Evolutionary conservation across 2,329 filamentous ascomycete genomes (phyloP).

Genomic region (Lasiodiplodia sp.): DNA sequence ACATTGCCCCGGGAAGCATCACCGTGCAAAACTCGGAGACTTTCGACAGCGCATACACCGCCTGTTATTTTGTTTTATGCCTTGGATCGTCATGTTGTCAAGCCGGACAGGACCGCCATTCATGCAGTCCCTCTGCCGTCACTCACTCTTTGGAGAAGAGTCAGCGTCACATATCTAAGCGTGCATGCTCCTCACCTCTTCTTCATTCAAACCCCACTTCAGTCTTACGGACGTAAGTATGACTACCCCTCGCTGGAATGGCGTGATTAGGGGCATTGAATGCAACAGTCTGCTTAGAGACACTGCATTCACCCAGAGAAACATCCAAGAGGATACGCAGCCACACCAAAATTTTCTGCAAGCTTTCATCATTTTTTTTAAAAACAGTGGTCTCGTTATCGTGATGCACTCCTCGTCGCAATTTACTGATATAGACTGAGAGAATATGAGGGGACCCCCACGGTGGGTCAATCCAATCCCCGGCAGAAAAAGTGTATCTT

Average conservation of each 20-base stretch:
- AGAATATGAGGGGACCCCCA: neutral
- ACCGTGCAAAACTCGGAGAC: neutral
- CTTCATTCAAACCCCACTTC: neutral
- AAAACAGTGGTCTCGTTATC: neutral
- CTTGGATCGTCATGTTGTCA: neutral
- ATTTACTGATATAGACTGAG: neutral
- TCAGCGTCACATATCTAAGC: too few relatives aligned
- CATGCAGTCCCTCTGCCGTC: too few relatives aligned
- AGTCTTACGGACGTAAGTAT: neutral
- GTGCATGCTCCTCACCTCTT: neutral
- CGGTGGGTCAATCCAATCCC: neutral
- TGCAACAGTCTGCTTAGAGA: too few relatives aligned
- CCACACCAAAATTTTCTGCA: neutral
- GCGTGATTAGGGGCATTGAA: too few relatives aligned
- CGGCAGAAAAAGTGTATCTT: neutral
- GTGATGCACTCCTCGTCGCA: neutral
- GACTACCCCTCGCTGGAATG: too few relatives aligned
- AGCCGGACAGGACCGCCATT: too few relatives aligned
- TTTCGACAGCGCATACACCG: neutral
- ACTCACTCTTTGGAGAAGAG: too few relatives aligned
- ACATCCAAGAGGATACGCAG: too few relatives aligned
- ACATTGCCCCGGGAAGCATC: neutral
- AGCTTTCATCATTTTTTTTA: neutral
- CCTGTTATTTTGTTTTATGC: neutral
- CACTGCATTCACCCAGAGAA: too few relatives aligned